A percentile compares a stretch with the other conserved stretches of the same genome.
Evolutionary conservation across 2,329 filamentous ascomycete genomes (phyloP).

Genomic region (Talaromyces sp.): DNA sequence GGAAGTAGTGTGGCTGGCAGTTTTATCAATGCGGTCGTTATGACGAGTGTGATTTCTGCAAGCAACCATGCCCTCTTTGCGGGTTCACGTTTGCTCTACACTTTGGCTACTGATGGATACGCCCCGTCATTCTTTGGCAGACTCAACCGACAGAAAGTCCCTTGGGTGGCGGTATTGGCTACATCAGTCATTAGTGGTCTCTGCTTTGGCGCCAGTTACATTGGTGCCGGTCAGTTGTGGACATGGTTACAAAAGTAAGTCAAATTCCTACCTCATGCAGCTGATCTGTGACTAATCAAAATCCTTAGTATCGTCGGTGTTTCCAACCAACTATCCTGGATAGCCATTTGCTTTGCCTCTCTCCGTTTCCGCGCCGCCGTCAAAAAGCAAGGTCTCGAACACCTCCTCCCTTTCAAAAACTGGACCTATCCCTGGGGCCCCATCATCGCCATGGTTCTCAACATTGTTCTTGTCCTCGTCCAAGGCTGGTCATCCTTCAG

Average conservation of each 20-base stretch:
- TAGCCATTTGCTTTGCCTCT: slow-evolving; percentile 60
- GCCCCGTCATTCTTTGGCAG: slow-evolving; percentile 56
- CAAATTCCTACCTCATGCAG: background rate
- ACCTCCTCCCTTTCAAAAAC: slow-evolving; percentile 62
- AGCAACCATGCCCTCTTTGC: slow-evolving; percentile 60
- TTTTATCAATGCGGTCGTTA: slow-evolving; percentile 61
- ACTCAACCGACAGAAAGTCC: slow-evolving; percentile 51
- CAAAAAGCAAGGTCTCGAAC: slow-evolving; percentile 56
- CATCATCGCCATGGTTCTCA: slow-evolving; percentile 55
- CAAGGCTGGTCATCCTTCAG: slow-evolving; percentile 62
- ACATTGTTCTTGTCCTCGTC: slow-evolving; percentile 59
- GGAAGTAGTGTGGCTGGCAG: slow-evolving; percentile 55
- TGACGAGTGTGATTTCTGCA: slow-evolving; percentile 58
- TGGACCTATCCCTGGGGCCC: slow-evolving; percentile 65
- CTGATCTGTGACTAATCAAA: slow-evolving; percentile 6
- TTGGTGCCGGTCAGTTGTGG: slow-evolving; percentile 64
- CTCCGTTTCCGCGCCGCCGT: slow-evolving; percentile 63
- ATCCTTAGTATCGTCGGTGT: slow-evolving; percentile 58
- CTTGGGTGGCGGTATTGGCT: slow-evolving; percentile 54
- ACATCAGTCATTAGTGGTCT: slow-evolving; percentile 56
- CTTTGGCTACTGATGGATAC: slow-evolving; percentile 53
- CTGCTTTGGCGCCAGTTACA: slow-evolving; percentile 64
- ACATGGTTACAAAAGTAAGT: slow-evolving; percentile 63
- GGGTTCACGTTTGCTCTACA: slow-evolving; percentile 56
- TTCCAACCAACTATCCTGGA: slow-evolving; percentile 65